A percentile compares a stretch with the other conserved stretches of the same genome.
These are phyloP conservation scores for Chlorella sp. DNA, from an alignment of 139 green algal genomes.

Conservation along the genomic window DNA sequence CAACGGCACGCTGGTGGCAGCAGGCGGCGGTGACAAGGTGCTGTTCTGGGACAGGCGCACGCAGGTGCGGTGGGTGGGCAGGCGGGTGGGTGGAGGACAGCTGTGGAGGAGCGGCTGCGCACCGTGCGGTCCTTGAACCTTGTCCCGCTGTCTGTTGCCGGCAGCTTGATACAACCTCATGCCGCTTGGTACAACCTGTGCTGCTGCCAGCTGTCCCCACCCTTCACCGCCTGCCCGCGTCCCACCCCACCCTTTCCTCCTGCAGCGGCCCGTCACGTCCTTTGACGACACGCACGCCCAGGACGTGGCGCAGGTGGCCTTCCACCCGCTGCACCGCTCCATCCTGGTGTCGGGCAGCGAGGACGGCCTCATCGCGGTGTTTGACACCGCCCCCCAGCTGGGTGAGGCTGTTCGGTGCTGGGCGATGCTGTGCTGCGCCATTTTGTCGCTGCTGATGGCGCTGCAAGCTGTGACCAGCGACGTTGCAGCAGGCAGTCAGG, in stretches of 20 bases:
- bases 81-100: background rate
- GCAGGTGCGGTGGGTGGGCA: background rate
- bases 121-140: background rate
- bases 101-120: background rate
- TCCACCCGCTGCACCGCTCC: constrained; percentile 44
- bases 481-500: no score
- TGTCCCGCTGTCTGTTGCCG: background rate
- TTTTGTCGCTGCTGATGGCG: no score
- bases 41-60: constrained; percentile 82
- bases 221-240: background rate
- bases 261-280: constrained; percentile 38
- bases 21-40: constrained; percentile 67
- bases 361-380: constrained; percentile 78
- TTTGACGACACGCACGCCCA: constrained; percentile 82
- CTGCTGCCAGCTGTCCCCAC: background rate
- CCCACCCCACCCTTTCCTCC: background rate
- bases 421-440: background rate
- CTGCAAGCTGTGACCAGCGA: no score
- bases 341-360: constrained; percentile 64
- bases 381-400: constrained; percentile 61
- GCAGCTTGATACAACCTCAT: no score
- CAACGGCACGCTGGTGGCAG: constrained; percentile 60
- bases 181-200: background rate
- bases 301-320: constrained; percentile 60
- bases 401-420: constrained; percentile 9